Base-by-base conservation (phyloP, 176 grass and related monocot genomes). In the Zoysia pacifica region DNA sequence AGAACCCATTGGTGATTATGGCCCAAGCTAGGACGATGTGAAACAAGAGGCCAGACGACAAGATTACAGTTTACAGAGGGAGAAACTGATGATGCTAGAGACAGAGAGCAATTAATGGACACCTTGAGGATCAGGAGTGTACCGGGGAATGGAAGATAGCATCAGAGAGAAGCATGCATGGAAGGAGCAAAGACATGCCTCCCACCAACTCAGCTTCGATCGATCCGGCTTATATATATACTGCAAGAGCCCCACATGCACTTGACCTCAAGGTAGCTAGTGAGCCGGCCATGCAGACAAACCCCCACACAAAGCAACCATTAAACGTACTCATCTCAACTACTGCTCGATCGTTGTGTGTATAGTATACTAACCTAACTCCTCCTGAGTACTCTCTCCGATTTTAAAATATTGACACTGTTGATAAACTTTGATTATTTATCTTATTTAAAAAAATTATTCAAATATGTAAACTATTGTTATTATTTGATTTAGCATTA, bases 161-260 rank as follows among this genome's bases (percentile, higher is more conserved):
- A 28, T 28, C 28, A 28, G 28, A 28, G 28, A 28, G 28, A 89
- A 78, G 61, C 79, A 93, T 66, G 18, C 74, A 59, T 69, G 60
- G 70, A 73, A 85, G 72, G 42, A 66, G 63, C 66, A 81, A 72
- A 81, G 49, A 13, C 43, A 79, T 97, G 89, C 78, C 74, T 91
- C 94, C 94, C 84, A 97, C 91, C 94, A 82, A 93, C 91, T 93
- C 80, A 87, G 84, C 86, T 91, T 88, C 0, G 28, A 28, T 28
- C 28, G 28, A 28, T 28, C 67, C 7, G 76, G 78, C 87, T 86
- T 97, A 28, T 28, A 92, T 97, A 92, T 97, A 90, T 97, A 91
- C 88, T 83, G 85, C 75, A 44, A 84, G 79, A 83, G 78, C 62
- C 82, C 93, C 77, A 75, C 86, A 28, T 28, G 28, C 28, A 80